phyloP scores from a whole-genome alignment of 192 early-diverging fungal genomes.

The Linnemannia elongata region DNA sequence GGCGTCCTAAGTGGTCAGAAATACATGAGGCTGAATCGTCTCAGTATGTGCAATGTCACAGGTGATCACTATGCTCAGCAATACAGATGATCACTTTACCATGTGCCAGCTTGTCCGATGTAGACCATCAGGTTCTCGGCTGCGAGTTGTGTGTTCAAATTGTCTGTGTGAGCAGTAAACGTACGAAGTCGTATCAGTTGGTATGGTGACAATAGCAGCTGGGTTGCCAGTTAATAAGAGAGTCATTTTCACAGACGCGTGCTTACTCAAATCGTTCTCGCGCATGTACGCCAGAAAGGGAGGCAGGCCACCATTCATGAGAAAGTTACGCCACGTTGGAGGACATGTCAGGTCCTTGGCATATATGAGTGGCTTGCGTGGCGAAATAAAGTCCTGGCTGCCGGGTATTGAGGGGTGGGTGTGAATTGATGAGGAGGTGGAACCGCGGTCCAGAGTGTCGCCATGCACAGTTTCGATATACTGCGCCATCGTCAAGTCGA shows the following conservation, averaged over 20 bases:
- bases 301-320: conserved; percentile 26
- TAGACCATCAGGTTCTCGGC: conserved; percentile 55
- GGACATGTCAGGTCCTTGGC: conserved; percentile 52
- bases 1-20: conserved; percentile 42
- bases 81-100: neutral
- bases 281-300: conserved; percentile 35
- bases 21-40: neutral
- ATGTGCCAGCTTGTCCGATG: conserved; percentile 49
- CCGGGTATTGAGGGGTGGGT: neutral
- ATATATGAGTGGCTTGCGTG: conserved; percentile 14
- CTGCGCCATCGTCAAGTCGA: conserved; percentile 25
- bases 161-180: conserved; percentile 1
- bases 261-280: conserved; percentile 46
- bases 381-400: neutral
- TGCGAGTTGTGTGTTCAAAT: conserved; percentile 26
- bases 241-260: neutral
- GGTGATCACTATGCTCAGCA: neutral
- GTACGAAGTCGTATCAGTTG: no score
- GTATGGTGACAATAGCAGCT: neutral
- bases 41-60: neutral
- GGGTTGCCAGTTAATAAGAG: neutral
- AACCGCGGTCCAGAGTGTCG: neutral
- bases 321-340: conserved; percentile 12
- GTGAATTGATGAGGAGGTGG: neutral
- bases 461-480: conserved; percentile 38